A percentile compares a stretch with the other conserved stretches of the same genome.
Evolutionary conservation across 78 protist genomes (phyloP).

Genomic region (Emiliania huxleyi): DNA sequence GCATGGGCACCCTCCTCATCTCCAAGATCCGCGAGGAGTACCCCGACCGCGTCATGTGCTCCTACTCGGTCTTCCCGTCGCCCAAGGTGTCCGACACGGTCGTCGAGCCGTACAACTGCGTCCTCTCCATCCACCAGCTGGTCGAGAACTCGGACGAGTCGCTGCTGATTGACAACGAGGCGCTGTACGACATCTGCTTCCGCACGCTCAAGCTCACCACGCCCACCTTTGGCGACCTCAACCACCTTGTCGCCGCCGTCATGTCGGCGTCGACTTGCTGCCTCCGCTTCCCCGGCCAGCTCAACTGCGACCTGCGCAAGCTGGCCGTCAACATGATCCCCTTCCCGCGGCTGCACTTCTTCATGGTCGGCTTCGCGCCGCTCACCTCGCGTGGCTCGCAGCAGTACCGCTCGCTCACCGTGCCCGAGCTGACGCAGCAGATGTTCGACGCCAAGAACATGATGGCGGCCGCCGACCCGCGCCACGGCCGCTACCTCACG

Average conservation of each 20-base stretch:
- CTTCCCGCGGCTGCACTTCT: constrained; percentile 99
- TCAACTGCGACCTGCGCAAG: constrained; percentile 95
- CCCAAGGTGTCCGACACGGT: constrained; percentile 88
- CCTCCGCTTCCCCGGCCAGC: constrained; percentile 98
- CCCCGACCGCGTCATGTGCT: constrained; percentile 94
- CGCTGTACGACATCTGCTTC: constrained; percentile 73
- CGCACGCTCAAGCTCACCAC: constrained; percentile 70
- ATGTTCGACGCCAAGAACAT: constrained; percentile 98
- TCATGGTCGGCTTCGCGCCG: constrained; percentile 97
- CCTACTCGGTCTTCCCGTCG: constrained; percentile 80
- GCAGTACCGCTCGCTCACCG: constrained; percentile 88
- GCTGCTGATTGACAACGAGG: constrained; percentile 91
- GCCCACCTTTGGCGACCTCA: constrained; percentile 94
- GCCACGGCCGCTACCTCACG: constrained; percentile 96
- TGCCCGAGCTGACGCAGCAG: constrained; percentile 97
- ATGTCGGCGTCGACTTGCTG: constrained; percentile 96
- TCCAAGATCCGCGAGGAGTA: constrained; percentile 85
- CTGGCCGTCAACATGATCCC: constrained; percentile 98
- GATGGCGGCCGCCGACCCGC: constrained; percentile 99
- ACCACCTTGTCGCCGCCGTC: constrained; percentile 91
- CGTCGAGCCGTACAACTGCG: constrained; percentile 94
- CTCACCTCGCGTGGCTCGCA: constrained; percentile 79
- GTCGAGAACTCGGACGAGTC: constrained; percentile 90
- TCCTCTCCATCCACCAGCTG: constrained; percentile 90
- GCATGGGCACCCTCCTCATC: constrained; percentile 79